These are phyloP conservation scores for Ogataea thermomethanolica DNA, from an alignment of 805 yeast genomes.

Conservation along the genomic window DNA sequence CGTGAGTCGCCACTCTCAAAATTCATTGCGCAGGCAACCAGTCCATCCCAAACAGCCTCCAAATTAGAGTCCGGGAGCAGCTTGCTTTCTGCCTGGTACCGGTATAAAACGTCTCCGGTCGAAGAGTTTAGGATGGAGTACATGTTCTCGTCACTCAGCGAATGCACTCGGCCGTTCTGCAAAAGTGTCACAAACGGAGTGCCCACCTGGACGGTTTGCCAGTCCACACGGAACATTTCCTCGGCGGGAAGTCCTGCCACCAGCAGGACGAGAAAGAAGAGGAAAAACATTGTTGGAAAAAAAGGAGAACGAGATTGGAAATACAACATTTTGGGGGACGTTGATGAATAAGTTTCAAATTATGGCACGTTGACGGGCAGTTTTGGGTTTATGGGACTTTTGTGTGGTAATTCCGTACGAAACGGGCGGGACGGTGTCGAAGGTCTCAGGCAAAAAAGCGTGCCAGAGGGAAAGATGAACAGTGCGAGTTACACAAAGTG, in stretches of 20 bases:
- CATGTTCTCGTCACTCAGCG: conserved; percentile 27
- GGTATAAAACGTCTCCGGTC: conserved; percentile 29
- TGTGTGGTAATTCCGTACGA: no score
- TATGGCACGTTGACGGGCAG: no score
- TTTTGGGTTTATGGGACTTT: no score
- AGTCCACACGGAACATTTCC: conserved; percentile 53
- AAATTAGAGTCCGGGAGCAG: conserved; percentile 10
- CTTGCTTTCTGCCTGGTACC: conserved; percentile 28
- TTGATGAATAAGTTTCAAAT: neutral
- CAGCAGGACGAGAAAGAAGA: conserved; percentile 9
- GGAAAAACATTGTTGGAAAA: conserved; percentile 3
- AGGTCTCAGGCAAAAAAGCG: no score
- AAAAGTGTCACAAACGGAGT: conserved; percentile 24
- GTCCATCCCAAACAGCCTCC: conserved; percentile 10
- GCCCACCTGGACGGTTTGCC: conserved; percentile 50
- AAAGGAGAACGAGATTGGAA: neutral
- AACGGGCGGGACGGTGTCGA: no score
- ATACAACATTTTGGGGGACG: neutral
- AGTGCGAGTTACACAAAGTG: no score
- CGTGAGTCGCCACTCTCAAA: conserved; percentile 11
- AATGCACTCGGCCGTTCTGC: conserved; percentile 19
- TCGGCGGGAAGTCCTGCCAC: conserved; percentile 33
- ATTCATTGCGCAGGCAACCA: conserved; percentile 18
- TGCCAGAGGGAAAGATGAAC: no score
- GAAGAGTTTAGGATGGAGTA: conserved; percentile 26